phyloP scores from a whole-genome alignment of 2,329 filamentous ascomycete genomes.

The Colletotrichum sansevieriae region DNA sequence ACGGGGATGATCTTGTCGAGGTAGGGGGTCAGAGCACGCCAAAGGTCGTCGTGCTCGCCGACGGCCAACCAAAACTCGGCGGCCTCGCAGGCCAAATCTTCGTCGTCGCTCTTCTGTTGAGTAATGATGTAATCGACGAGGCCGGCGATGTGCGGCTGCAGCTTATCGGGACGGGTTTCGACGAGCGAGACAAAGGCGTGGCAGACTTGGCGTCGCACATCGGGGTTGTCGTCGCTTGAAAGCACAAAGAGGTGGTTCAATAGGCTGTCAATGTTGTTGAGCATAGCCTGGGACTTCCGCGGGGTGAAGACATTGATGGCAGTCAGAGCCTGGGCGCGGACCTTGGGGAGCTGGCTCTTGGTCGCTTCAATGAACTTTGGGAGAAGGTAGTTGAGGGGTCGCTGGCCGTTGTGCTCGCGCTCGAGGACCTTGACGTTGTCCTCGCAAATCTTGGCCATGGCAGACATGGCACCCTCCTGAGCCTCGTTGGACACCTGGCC shows the following conservation, averaged over 20 bases:
- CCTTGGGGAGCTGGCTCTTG: slow-evolving; percentile 78
- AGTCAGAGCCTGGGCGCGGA: slow-evolving; percentile 83
- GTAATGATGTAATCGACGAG: slow-evolving; percentile 93
- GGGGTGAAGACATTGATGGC: slow-evolving; percentile 94
- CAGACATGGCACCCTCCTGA: slow-evolving; percentile 94
- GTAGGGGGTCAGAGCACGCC: slow-evolving; percentile 81
- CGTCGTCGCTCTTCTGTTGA: slow-evolving; percentile 89
- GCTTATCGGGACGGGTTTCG: slow-evolving; percentile 89
- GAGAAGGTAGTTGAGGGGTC: slow-evolving; percentile 88
- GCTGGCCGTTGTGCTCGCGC: slow-evolving; percentile 87
- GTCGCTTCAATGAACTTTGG: slow-evolving; percentile 93
- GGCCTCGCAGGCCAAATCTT: slow-evolving; percentile 92
- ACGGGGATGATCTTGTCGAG: slow-evolving; percentile 90
- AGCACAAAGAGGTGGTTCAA: slow-evolving; percentile 87
- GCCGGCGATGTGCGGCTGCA: slow-evolving; percentile 87
- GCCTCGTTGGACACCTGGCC: slow-evolving; percentile 77
- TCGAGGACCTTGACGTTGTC: slow-evolving; percentile 91
- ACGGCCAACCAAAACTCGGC: slow-evolving; percentile 98
- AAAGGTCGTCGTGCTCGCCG: slow-evolving; percentile 86
- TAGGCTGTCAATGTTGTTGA: slow-evolving; percentile 84
- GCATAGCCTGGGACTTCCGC: slow-evolving; percentile 84
- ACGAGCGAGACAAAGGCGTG: slow-evolving; percentile 93
- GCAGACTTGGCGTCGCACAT: slow-evolving; percentile 93
- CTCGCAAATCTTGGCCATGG: slow-evolving; percentile 95
- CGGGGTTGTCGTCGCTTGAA: slow-evolving; percentile 79